A percentile compares a stretch with the other conserved stretches of the same genome.
These are phyloP conservation scores for Dillenia turbinata DNA, from an alignment of 164 flowering plant species.

Conservation along the genomic window DNA sequence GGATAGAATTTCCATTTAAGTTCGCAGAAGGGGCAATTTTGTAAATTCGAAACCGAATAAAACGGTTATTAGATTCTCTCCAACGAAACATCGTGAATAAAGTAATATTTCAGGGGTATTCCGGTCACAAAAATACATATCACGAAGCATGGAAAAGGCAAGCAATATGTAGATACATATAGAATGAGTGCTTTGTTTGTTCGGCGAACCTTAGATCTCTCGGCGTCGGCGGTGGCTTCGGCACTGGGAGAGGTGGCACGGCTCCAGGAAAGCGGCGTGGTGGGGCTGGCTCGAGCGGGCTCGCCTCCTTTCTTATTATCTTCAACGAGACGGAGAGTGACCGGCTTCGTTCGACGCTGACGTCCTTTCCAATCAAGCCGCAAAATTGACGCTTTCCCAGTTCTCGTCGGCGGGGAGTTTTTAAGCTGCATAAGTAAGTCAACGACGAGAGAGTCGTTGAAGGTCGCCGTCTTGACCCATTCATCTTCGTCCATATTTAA, in stretches of 20 bases:
- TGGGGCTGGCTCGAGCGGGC: constrained; percentile 35
- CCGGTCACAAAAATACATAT: not conserved
- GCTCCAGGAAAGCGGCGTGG: constrained; percentile 52
- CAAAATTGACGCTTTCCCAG: constrained; percentile 2
- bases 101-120: too few relatives aligned
- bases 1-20: too few relatives aligned
- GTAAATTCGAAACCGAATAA: too few relatives aligned
- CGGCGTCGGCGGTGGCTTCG: constrained; percentile 20
- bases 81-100: too few relatives aligned
- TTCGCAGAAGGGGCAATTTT: too few relatives aligned
- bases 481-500: constrained; percentile 13
- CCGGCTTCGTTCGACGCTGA: constrained; percentile 33
- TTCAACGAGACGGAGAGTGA: not conserved
- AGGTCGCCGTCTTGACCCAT: constrained; percentile 33
- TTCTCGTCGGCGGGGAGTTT: constrained; percentile 3
- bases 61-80: too few relatives aligned
- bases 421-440: constrained; percentile 28
- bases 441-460: constrained; percentile 28
- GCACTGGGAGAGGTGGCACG: constrained; percentile 37
- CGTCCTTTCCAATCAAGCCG: constrained; percentile 39
- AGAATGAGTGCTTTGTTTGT: not conserved
- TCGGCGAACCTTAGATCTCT: constrained; percentile 43
- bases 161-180: not conserved
- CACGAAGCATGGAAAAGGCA: not conserved
- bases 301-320: constrained; percentile 7